Percentiles rank a stretch among this genome's conserved stretches.
These are phyloP conservation scores for Mycosphaerelloides madeirae DNA, from an alignment of 2,329 filamentous ascomycete species.

Conservation along the genomic window DNA sequence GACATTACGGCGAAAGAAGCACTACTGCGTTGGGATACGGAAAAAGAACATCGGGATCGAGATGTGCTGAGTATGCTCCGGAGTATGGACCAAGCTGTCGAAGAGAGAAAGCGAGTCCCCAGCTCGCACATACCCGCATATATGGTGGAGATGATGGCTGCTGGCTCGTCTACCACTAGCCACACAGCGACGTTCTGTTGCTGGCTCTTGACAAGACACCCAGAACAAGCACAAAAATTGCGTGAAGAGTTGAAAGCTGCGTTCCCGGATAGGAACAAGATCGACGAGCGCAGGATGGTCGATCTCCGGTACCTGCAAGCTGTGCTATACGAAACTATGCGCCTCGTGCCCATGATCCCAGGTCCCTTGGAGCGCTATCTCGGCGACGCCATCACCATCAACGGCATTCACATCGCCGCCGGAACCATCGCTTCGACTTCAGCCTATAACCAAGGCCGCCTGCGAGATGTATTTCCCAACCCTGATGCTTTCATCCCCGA, in stretches of 20 bases:
- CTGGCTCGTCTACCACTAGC: slow-evolving; percentile 14
- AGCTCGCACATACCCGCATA: slow-evolving; percentile 10
- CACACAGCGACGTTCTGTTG: slow-evolving; percentile 14
- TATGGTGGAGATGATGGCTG: slow-evolving; percentile 20
- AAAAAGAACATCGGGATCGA: slow-evolving; percentile 4
- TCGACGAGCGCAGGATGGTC: slow-evolving; percentile 1
- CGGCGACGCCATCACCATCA: slow-evolving; percentile 4
- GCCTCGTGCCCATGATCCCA: slow-evolving; percentile 18
- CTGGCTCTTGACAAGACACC: slow-evolving; percentile 9
- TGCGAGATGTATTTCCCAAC: slow-evolving; percentile 38
- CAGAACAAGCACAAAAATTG: slow-evolving; percentile 4
- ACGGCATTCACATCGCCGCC: slow-evolving; percentile 30
- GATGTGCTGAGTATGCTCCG: no score
- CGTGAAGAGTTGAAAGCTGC: slow-evolving; percentile 7
- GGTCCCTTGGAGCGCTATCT: slow-evolving; percentile 17
- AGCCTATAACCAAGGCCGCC: slow-evolving; percentile 38
- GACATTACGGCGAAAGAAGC: no score
- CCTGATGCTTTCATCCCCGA: slow-evolving; percentile 35
- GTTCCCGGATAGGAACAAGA: slow-evolving; percentile 8
- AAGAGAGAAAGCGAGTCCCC: no score
- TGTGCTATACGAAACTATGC: slow-evolving; percentile 16
- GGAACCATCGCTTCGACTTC: slow-evolving; percentile 41
- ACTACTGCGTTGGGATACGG: not conserved
- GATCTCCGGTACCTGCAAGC: slow-evolving; percentile 8
- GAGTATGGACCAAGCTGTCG: no score